Base-by-base conservation (phyloP, 257 asterid species). In the Mitragyna speciosa region DNA sequence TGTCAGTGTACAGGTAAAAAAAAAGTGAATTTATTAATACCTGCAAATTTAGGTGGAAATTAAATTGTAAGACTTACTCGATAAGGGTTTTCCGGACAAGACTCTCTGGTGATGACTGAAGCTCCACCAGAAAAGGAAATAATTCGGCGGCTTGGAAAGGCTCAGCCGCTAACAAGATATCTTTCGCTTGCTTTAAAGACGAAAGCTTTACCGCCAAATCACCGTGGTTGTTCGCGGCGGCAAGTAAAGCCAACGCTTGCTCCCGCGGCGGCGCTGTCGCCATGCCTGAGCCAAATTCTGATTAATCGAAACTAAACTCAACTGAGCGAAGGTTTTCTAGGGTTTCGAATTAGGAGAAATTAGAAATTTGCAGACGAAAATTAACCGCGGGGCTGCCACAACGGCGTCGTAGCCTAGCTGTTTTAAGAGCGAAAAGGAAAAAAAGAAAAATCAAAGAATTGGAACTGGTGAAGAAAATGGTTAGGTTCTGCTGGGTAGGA, bases 151-250 rank as follows among this genome's bases (percentile, higher is more conserved):
- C 97, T 49, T 85, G 92, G 28, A 85, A 87, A 26, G 96, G 91
- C 71, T 95, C 97, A 19, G 90, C 82, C 28, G 91, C 86, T 80
- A 92, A 78, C 78, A 95, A 41, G 43, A 92, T 86, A 80, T 91
- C 98, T 75, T 89, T 95, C 30, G 85, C 93, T 89, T 92, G 98
- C 89, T 87, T 92, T 88, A 95, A 78, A 56, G 99, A 92, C 73
- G 97, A 90, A 9, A 93, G 72, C 89, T 95, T 95, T 33, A 95
- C 96, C 33, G 92, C 88, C 89, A 95, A 89, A 86, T 95, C 98
- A 17, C 96, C 98, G 61, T 93, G 94, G 88, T 95, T 93, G 80
- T 95, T 93, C 83, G 92, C 97, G 78, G 98, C 93, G 70, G 97
- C 97, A 33, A 95, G 92, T 72, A 93, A 90, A 76, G 96, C 81